These are phyloP conservation scores for Prasinococcaceae sp. DNA, from an alignment of 139 green algal species.

Conservation along the genomic window DNA sequence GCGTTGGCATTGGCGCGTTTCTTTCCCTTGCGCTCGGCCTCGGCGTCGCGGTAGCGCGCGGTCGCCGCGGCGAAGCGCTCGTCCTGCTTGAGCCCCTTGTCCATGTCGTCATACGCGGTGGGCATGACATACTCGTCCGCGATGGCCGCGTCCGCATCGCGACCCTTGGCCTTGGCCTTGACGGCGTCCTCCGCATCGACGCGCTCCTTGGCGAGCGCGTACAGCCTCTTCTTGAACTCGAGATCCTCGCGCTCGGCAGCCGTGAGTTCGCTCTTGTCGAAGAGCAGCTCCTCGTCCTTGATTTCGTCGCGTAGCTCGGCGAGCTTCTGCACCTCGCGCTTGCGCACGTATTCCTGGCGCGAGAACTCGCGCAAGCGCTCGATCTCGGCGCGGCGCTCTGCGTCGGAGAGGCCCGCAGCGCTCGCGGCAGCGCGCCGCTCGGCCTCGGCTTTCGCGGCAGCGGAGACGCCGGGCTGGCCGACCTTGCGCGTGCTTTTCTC, in stretches of 20 bases:
- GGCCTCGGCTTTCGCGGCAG: constrained; percentile 21
- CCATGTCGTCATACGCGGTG: constrained; percentile 55
- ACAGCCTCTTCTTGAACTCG: constrained; percentile 58
- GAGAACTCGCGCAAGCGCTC: constrained; percentile 51
- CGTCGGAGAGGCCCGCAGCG: constrained; percentile 9
- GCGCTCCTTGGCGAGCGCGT: constrained; percentile 47
- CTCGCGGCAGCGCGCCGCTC: constrained; percentile 5
- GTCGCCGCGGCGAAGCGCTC: constrained; percentile 49
- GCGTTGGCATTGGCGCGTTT: constrained; percentile 16
- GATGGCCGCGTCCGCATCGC: constrained; percentile 33
- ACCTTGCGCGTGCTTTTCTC: constrained; percentile 54
- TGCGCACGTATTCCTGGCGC: constrained; percentile 89
- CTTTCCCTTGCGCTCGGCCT: constrained; percentile 37
- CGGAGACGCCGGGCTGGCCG: background rate
- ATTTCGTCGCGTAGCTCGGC: constrained; percentile 59
- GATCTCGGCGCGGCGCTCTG: constrained; percentile 17
- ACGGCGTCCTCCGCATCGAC: constrained; percentile 34
- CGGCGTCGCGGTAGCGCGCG: constrained; percentile 47
- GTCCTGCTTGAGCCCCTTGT: constrained; percentile 19
- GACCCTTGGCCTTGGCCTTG: too few species aligned
- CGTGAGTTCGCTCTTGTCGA: constrained; percentile 48
- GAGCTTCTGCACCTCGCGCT: constrained; percentile 74
- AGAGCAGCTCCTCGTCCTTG: constrained; percentile 65
- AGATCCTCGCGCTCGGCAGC: constrained; percentile 71
- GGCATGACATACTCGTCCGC: constrained; percentile 75